phyloP scores from a whole-genome alignment of 305 asterid genomes.

The Ajuga reptans region DNA sequence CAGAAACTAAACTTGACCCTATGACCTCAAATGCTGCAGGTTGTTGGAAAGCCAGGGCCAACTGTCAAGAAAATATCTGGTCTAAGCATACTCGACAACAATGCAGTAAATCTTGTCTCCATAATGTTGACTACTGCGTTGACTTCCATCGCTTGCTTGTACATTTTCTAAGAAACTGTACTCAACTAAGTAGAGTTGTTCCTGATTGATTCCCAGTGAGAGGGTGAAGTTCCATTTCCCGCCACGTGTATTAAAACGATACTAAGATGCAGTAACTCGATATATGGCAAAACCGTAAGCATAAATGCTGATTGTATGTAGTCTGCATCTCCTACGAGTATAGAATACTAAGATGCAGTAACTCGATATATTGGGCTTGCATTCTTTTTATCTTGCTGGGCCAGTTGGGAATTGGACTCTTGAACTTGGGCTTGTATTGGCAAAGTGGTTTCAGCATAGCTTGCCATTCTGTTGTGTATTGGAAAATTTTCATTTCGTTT shows the following conservation, averaged over 20 bases:
- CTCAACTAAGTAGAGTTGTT: not conserved
- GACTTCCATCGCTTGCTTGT: conserved; percentile 49
- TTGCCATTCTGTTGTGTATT: no score
- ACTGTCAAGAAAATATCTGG: conserved; percentile 85
- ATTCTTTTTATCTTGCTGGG: no score
- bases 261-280: not conserved
- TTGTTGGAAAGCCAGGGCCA: conserved; percentile 84
- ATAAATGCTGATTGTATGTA: not conserved
- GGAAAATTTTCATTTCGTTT: no score
- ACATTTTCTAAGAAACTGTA: conserved; percentile 42
- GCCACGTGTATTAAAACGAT: not conserved
- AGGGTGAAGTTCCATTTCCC: not conserved
- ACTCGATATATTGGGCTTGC: no score
- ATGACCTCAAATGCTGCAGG: conserved; percentile 37
- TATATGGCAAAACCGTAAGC: not conserved
- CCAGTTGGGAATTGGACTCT: no score
- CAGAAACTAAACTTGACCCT: not conserved
- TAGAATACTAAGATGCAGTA: no score
- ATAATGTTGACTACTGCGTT: conserved; percentile 47
- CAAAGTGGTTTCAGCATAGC: no score
- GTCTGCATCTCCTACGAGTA: not conserved
- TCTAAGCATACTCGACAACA: conserved; percentile 64
- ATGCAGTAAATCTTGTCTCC: conserved; percentile 74
- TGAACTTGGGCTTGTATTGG: no score
- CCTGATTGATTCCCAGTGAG: not conserved